phyloP scores from a whole-genome alignment of 768 basidiomycete genomes.

The Rhizopogon salebrosus region DNA sequence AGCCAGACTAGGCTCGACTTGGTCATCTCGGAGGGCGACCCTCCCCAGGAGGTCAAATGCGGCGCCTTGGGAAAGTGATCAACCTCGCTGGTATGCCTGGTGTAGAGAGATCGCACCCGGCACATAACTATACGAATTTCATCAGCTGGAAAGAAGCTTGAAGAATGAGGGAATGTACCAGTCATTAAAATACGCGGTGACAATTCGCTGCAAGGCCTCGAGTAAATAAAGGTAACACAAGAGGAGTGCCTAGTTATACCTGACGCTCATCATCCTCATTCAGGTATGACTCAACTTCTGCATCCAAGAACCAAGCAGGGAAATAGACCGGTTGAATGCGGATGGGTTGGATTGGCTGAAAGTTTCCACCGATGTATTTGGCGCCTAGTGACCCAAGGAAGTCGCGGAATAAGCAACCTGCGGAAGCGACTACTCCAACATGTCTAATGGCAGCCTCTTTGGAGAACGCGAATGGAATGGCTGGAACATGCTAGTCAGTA shows the following conservation, averaged over 20 bases:
- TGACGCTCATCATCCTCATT: background rate
- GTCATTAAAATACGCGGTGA: conserved; percentile 33
- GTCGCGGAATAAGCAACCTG: conserved; percentile 14
- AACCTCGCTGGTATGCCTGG: background rate
- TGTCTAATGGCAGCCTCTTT: conserved; percentile 39
- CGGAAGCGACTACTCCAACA: conserved; percentile 30
- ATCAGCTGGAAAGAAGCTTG: conserved; percentile 9
- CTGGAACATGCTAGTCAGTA: conserved; percentile 25
- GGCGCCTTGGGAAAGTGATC: conserved; percentile 30
- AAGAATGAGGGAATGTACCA: conserved; percentile 35
- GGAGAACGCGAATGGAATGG: conserved; percentile 47
- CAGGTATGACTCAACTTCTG: conserved; percentile 35
- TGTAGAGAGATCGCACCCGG: conserved; percentile 18
- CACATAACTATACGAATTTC: conserved; percentile 17
- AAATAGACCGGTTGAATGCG: conserved; percentile 53
- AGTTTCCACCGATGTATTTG: conserved; percentile 33
- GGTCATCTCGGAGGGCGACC: conserved; percentile 31
- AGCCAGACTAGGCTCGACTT: conserved; percentile 20
- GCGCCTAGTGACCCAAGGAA: conserved; percentile 28
- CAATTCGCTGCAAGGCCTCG: background rate
- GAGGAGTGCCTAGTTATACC: background rate
- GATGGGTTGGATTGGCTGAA: conserved; percentile 37
- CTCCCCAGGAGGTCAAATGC: conserved; percentile 42
- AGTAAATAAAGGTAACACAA: background rate
- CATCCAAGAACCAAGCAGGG: conserved; percentile 59